phyloP scores from a whole-genome alignment of 2,329 filamentous ascomycete genomes.

The Fusarium dlaminii region DNA sequence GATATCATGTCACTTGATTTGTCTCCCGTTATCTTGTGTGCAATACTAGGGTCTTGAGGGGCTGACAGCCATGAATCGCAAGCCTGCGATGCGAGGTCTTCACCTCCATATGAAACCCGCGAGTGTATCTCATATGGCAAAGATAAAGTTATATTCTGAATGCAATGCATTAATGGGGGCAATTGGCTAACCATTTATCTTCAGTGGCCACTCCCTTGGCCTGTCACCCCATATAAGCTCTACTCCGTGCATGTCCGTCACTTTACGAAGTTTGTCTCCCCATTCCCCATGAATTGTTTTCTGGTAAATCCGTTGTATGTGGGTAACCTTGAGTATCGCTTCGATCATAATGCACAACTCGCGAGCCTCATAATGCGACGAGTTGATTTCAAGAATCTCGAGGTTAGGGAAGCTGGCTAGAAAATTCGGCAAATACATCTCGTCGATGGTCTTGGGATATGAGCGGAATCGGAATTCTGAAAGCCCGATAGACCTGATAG shows the following conservation, averaged over 20 bases:
- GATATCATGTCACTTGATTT: background rate
- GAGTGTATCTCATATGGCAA: background rate
- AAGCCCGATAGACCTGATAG: constrained; percentile 48
- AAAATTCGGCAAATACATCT: constrained; percentile 48
- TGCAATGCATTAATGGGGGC: background rate
- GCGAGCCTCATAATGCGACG: constrained; percentile 42
- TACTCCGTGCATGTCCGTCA: constrained; percentile 40
- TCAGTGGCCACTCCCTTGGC: constrained; percentile 46
- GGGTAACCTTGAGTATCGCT: constrained; percentile 45
- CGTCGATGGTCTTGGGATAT: constrained; percentile 42
- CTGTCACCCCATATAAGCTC: constrained; percentile 45
- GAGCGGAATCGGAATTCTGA: constrained; percentile 48
- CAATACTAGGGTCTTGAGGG: background rate
- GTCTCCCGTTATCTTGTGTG: background rate
- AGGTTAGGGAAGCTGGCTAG: constrained; percentile 50
- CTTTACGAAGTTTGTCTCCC: constrained; percentile 44
- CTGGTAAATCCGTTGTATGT: constrained; percentile 49
- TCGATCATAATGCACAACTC: constrained; percentile 45
- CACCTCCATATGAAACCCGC: background rate
- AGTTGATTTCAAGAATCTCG: constrained; percentile 49
- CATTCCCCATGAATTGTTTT: constrained; percentile 42
- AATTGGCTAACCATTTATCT: constrained; percentile 23
- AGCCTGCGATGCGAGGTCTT: background rate
- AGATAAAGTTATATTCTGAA: background rate
- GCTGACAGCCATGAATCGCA: background rate